phyloP scores from a whole-genome alignment of 495 filamentous ascomycete genomes.

The Neurospora tetrasperma region DNA sequence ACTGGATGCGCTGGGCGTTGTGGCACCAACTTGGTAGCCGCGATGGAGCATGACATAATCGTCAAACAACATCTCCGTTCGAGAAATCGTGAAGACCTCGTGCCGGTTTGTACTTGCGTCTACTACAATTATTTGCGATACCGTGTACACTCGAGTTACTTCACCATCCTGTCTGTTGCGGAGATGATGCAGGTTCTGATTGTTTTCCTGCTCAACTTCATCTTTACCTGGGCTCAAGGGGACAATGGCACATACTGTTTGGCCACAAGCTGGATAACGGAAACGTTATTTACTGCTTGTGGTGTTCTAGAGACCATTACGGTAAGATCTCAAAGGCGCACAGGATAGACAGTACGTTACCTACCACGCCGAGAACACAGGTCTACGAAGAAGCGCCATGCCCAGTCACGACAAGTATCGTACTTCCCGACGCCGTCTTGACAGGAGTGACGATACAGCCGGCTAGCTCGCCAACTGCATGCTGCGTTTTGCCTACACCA shows the following conservation, averaged over 20 bases:
- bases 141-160: not conserved
- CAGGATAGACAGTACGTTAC: not conserved
- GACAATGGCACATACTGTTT: slow-evolving; percentile 5
- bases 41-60: not conserved
- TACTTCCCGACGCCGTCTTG: slow-evolving; percentile 7
- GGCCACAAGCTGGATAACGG: slow-evolving; percentile 12
- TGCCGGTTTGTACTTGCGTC: not conserved
- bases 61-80: not conserved
- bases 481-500: slow-evolving; percentile 15
- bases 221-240: not conserved
- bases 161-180: not conserved
- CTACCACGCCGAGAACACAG: not conserved
- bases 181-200: not conserved
- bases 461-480: slow-evolving; percentile 13
- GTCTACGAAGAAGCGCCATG: slow-evolving; percentile 1
- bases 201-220: not conserved
- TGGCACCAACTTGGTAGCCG: not conserved
- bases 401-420: slow-evolving; percentile 6
- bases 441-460: slow-evolving; percentile 14
- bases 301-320: slow-evolving; percentile 8
- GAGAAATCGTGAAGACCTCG: not conserved
- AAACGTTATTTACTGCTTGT: slow-evolving; percentile 11
- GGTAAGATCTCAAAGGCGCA: not conserved
- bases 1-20: not conserved
- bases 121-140: not conserved